Evolutionary conservation across 306 rosid species (phyloP), one percentile per base, ranked within the genome.

Genomic region (Urtica urens): DNA sequence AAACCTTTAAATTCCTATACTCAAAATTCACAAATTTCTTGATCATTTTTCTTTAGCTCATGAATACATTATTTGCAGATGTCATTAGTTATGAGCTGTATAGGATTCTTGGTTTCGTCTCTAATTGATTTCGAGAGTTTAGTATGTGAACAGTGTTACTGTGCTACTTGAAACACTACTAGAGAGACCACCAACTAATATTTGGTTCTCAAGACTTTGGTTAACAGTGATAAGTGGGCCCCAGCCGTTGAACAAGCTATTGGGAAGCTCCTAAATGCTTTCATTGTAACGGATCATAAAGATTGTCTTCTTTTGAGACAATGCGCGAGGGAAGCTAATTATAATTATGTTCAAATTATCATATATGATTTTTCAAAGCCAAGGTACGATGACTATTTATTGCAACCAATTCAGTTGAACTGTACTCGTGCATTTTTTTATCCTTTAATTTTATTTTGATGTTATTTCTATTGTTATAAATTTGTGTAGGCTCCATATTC

Each of bases 311-410:
- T 84, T 74, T 58, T 90, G 66, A 84, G 75, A 71, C 53, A 67
- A 63, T 84, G 82, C 77, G 95, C 97, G 0, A 76, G 49, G 58
- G 93, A 90, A 61, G 93, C 72, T 40, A 48, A 66, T 50, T 84
- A 79, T 46, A 69, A 38, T 29, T 25, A 70, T 38, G 80, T 84
- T 65, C 82, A 69, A 55, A 81, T 90, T 62, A 47, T 90, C 64
- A 75, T 90, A 62, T 90, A 90, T 62, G 93, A 90, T 62, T 90
- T 90, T 77, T 74, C 87, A 62, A 68, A 60, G 65, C 84, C 95
- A 57, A 70, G 83, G 97, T 84, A 71, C 26, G 15, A 58, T 49
- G 17, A 47, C 49, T 14, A 23, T 25, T 24, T 49, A 53, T 22
- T 39, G 24, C 21, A 41, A 18, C 55, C 11, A 16, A 16, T 14